Conservation (phyloP, 2,329 filamentous ascomycete genomes). For the Paecilomyces dactylethromorphus region DNA sequence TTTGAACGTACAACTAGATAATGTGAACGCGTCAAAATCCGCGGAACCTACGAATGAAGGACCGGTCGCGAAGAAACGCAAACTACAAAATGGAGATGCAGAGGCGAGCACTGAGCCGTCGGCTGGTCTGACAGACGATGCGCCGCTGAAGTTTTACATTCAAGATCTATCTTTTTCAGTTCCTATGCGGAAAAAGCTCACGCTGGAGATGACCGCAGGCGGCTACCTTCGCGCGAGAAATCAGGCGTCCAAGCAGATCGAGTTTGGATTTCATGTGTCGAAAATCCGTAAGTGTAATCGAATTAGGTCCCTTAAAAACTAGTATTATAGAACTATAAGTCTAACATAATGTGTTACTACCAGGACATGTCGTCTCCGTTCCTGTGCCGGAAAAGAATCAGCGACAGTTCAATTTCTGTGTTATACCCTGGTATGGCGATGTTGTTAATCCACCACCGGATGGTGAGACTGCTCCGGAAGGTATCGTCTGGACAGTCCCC, state of each 20-base stretch:
- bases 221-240: slow-evolving; percentile 44
- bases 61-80: slow-evolving; percentile 44
- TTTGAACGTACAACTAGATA: slow-evolving; percentile 24
- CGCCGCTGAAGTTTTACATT: slow-evolving; percentile 37
- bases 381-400: slow-evolving; percentile 60
- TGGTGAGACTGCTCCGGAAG: slow-evolving; percentile 41
- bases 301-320: neutral
- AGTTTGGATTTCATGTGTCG: slow-evolving; percentile 46
- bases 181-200: slow-evolving; percentile 58
- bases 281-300: slow-evolving; percentile 39
- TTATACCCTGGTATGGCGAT: slow-evolving; percentile 49
- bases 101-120: slow-evolving; percentile 19
- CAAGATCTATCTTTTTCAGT: slow-evolving; percentile 56
- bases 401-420: slow-evolving; percentile 56
- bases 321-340: neutral
- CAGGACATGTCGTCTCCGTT: slow-evolving; percentile 54
- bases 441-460: slow-evolving; percentile 41
- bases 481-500: slow-evolving; percentile 55
- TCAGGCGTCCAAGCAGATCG: slow-evolving; percentile 45
- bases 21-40: slow-evolving; percentile 18
- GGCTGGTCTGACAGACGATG: slow-evolving; percentile 26
- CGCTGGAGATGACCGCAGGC: slow-evolving; percentile 46
- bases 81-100: slow-evolving; percentile 36
- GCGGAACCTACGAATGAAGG: slow-evolving; percentile 18
- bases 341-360: neutral